Conservation (phyloP, 805 yeast species). For the Spathaspora arborariae region DNA sequence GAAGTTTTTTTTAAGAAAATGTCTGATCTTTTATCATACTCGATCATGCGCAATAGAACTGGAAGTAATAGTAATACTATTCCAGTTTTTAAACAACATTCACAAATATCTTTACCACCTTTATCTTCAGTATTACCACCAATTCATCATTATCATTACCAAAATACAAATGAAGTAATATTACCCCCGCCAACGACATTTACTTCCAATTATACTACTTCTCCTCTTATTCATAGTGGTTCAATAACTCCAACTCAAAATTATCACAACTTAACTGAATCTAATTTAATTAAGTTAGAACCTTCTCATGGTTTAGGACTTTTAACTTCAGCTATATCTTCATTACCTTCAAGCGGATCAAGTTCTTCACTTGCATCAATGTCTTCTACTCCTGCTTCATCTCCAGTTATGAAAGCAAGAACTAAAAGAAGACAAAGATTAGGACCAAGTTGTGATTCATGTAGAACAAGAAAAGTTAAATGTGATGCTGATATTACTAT, state of each 20-base stretch:
- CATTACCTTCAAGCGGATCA: conserved; percentile 6
- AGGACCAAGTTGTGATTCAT: conserved; percentile 74
- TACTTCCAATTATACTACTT: conserved; percentile 1
- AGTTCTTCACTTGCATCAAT: conserved; percentile 7
- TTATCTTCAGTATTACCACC: conserved; percentile 4
- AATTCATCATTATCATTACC: conserved; percentile 1
- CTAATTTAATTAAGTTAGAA: conserved; percentile 5
- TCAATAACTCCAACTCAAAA: conserved; percentile 1
- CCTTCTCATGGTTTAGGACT: conserved; percentile 8
- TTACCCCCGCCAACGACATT: conserved; percentile 5
- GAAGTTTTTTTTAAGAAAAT: too few relatives aligned
- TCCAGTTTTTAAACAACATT: not conserved
- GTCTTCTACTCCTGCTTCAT: conserved; percentile 5
- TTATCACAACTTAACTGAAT: conserved; percentile 6
- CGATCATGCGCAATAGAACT: conserved; percentile 29
- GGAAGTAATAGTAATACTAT: not conserved
- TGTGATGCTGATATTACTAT: conserved; percentile 64
- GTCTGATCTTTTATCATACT: conserved; percentile 34
- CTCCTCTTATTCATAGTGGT: conserved; percentile 1
- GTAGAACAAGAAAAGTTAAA: conserved; percentile 66
- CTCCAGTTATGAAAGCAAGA: conserved; percentile 1
- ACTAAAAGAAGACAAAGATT: conserved; percentile 54
- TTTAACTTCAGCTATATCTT: conserved; percentile 1
- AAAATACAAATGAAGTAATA: conserved; percentile 2
- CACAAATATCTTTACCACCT: conserved; percentile 1